Evolutionary conservation across 2,329 filamentous ascomycete genomes (phyloP), one percentile per base, ranked within the genome.

Genomic region (Phaeosphaeriaceae sp.): DNA sequence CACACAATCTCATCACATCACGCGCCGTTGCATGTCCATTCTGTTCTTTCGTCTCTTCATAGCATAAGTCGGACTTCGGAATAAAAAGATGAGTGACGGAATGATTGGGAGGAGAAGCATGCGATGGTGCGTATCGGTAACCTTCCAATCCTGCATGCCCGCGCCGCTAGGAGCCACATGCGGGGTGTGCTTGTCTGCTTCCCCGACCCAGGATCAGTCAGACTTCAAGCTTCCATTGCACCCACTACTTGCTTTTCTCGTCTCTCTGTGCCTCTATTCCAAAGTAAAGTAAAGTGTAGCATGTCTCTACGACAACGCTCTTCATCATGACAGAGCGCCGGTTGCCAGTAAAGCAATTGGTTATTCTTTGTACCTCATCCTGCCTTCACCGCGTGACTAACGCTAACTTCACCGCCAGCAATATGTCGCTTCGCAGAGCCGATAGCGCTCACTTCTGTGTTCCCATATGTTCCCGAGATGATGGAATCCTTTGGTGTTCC

Each of bases 381-480:
- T 18, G 17, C 21, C 40, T 34, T 36, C 16, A n/a, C 9, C 6
- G 30, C 34, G n/a, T 17, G 17, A 29, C 21, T 29, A 15, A 33
- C 21, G 42, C 50, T 46, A 48, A 56, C 54, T 16, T 45, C 44
- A 13, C 18, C 54, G 42, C n/a, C 64, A 96, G 92, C 91, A 72
- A 90, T 96, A 79, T 92, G 95, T 69, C 90, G 92, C 56, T 85
- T 97, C 60, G 90, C 92, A 44, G 92, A 97, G 74, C 92, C 92
- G 17, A 93, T 97, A 63, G 92, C 92, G 42, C 83, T 97, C 57
- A 96, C 92, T 1, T 94, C 90, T 67, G 94, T 96, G 74, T 95
- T 93, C 65, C 92, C 92, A 16, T 97, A 96, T 90, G 52, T 95
- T 87, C 30, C 93, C 90, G 73, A 74, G 44, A 72, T 75, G 63